phyloP scores from a whole-genome alignment of 2,329 filamentous ascomycete species.

The Thelonectria olida region DNA sequence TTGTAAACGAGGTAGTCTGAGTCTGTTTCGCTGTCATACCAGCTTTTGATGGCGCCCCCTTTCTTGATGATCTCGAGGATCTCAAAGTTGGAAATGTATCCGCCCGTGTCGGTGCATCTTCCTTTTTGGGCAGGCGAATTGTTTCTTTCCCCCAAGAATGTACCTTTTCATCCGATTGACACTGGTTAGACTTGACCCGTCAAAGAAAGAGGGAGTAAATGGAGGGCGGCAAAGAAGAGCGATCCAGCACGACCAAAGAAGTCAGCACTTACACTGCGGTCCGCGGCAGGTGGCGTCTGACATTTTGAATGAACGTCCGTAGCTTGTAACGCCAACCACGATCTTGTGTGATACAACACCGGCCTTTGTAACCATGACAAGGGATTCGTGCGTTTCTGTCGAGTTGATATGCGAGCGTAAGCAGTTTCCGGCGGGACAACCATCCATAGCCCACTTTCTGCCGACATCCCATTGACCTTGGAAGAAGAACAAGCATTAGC shows the following conservation, averaged over 20 bases:
- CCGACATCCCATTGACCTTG: conserved; percentile 46
- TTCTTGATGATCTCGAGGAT: conserved; percentile 34
- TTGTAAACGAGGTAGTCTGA: conserved; percentile 34
- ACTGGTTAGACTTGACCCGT: too few relatives aligned
- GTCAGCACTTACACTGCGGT: too few relatives aligned
- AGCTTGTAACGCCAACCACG: conserved; percentile 41
- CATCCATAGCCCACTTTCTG: conserved; percentile 37
- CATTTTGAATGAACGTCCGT: conserved; percentile 46
- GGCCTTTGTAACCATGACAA: conserved; percentile 42
- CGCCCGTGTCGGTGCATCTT: conserved; percentile 30
- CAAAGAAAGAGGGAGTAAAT: too few relatives aligned
- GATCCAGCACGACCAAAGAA: too few relatives aligned
- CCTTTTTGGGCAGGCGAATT: background rate
- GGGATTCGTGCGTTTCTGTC: conserved; percentile 43
- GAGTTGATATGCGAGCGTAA: conserved; percentile 46
- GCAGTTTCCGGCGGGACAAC: conserved; percentile 43
- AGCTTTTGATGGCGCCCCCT: background rate
- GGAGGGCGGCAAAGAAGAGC: too few relatives aligned
- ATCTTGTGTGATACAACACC: conserved; percentile 35
- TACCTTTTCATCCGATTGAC: background rate
- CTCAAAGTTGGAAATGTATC: conserved; percentile 45
- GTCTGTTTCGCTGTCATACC: conserved; percentile 4
- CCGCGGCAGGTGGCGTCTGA: too few relatives aligned
- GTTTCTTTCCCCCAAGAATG: background rate
- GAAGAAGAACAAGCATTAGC: conserved; percentile 17